Conservation (phyloP, 2,329 filamentous ascomycete genomes). For the Pleurostoma richardsiae region DNA sequence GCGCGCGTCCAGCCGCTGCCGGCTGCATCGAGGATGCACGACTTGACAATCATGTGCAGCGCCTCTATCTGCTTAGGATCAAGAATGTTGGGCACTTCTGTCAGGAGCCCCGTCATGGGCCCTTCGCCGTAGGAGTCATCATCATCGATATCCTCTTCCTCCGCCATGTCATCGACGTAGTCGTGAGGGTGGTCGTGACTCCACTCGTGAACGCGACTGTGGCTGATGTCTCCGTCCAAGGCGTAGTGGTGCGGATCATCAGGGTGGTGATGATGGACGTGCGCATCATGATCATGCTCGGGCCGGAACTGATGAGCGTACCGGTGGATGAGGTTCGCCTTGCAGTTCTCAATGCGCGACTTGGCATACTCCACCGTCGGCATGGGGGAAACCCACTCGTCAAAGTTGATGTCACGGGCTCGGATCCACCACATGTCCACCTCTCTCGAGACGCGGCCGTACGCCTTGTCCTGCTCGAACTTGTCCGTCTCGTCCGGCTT, state of each 20-base stretch:
- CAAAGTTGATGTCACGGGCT: slow-evolving; percentile 55
- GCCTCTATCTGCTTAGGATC: slow-evolving; percentile 95
- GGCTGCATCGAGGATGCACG: slow-evolving; percentile 80
- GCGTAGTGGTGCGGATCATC: slow-evolving; percentile 32
- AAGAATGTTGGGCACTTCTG: slow-evolving; percentile 89
- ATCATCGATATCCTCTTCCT: slow-evolving; percentile 65
- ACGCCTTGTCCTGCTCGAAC: slow-evolving; percentile 52
- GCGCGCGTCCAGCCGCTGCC: slow-evolving; percentile 62
- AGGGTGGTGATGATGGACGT: slow-evolving; percentile 32
- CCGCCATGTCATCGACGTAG: slow-evolving; percentile 43
- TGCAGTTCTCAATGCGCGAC: slow-evolving; percentile 51
- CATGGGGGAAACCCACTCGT: slow-evolving; percentile 54
- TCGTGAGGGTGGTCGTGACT: slow-evolving; percentile 25
- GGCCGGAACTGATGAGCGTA: slow-evolving; percentile 41
- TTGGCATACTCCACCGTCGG: slow-evolving; percentile 56
- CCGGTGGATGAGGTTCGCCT: slow-evolving; percentile 53
- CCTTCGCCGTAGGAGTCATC: slow-evolving; percentile 78
- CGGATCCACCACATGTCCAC: slow-evolving; percentile 62
- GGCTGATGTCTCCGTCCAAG: slow-evolving; percentile 46
- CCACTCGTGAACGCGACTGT: slow-evolving; percentile 45
- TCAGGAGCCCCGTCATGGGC: slow-evolving; percentile 76
- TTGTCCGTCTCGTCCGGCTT: slow-evolving; percentile 48
- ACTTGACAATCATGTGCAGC: slow-evolving; percentile 94
- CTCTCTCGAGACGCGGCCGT: slow-evolving; percentile 58
- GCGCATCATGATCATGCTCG: slow-evolving; percentile 23